Conservation (phyloP, 2,329 filamentous ascomycete species). For the Akanthomyces muscarius region DNA sequence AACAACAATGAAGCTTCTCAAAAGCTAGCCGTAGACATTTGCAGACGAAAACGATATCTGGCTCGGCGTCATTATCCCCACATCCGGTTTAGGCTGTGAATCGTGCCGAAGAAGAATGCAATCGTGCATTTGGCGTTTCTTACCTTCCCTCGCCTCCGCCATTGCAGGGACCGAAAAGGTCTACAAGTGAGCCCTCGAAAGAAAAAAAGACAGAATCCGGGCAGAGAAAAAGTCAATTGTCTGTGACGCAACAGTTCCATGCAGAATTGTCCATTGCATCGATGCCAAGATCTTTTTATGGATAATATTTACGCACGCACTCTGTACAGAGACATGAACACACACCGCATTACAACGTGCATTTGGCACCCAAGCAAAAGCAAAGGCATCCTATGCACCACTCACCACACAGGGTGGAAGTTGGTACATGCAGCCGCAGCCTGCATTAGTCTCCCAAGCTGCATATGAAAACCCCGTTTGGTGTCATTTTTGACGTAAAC, state of each 20-base stretch:
- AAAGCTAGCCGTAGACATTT: not conserved
- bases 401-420: not conserved
- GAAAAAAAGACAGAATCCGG: not conserved
- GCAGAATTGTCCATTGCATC: not conserved
- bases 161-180: not conserved
- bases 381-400: not conserved
- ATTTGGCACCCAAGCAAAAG: not conserved
- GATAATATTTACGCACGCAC: not conserved
- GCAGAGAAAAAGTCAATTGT: slow-evolving; percentile 1
- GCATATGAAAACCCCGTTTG: not conserved
- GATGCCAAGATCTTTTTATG: not conserved
- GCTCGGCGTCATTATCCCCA: not conserved
- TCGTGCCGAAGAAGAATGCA: not conserved
- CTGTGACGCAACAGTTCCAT: slow-evolving; percentile 4
- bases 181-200: not conserved
- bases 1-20: not conserved
- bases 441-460: not conserved
- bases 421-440: not conserved
- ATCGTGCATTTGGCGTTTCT: not conserved
- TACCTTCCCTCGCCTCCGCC: not conserved
- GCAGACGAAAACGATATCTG: not conserved
- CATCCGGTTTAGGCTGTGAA: not conserved
- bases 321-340: not conserved
- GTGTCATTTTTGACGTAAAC: not conserved
- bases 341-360: slow-evolving; percentile 3